Evolutionary conservation across 2,329 filamentous ascomycete species (phyloP).

Genomic region (Talaromyces sp.): DNA sequence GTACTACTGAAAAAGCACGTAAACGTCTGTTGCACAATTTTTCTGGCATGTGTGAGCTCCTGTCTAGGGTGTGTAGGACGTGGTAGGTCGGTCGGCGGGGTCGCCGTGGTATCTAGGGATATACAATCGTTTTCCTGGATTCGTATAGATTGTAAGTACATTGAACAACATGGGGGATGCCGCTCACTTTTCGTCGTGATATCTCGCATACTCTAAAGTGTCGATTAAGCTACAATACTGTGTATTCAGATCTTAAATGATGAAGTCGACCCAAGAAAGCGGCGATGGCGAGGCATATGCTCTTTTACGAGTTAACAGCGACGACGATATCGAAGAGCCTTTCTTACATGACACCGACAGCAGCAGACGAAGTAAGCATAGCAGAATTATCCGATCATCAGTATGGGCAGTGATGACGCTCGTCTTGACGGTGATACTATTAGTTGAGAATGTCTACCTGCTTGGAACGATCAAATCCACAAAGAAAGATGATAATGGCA

Average conservation of each 20-base stretch:
- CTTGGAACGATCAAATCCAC: not conserved
- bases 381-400: not conserved
- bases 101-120: not conserved
- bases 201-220: not conserved
- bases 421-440: not conserved
- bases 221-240: too few relatives aligned
- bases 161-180: not conserved
- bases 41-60: not conserved
- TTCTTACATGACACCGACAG: not conserved
- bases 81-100: not conserved
- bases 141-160: too few relatives aligned
- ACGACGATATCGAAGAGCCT: slow-evolving; percentile 1
- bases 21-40: not conserved
- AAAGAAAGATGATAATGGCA: not conserved
- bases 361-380: not conserved
- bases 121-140: not conserved
- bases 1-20: too few relatives aligned
- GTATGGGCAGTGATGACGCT: not conserved
- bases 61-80: not conserved
- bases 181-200: not conserved
- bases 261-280: not conserved
- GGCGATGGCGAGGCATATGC: not conserved
- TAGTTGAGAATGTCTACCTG: slow-evolving; percentile 1
- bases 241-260: not conserved
- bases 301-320: not conserved